Evolutionary conservation across 495 filamentous ascomycete species (phyloP).

Genomic region (Mytilinidion resinicola): DNA sequence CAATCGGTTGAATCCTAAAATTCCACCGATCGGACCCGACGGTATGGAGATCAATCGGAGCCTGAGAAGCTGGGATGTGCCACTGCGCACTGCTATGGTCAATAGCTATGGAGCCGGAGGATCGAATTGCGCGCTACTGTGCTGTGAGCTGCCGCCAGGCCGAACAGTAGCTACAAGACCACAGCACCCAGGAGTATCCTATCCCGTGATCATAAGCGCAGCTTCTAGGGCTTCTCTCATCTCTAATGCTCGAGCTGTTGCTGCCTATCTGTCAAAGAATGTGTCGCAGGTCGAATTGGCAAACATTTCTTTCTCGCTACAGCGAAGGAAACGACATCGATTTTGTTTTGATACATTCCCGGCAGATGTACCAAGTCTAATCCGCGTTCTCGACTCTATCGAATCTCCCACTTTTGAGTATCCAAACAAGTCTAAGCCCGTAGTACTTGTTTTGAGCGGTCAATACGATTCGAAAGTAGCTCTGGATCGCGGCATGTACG

Average conservation of each 20-base stretch:
- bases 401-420: not conserved
- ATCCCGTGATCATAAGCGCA: conserved; percentile 3
- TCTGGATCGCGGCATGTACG: not conserved
- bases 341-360: not conserved
- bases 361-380: not conserved
- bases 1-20: not conserved
- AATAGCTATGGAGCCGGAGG: conserved; percentile 1
- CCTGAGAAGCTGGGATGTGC: conserved; percentile 10
- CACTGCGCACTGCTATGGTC: not conserved
- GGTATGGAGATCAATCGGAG: not conserved
- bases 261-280: not conserved
- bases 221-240: not conserved
- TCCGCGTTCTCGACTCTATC: not conserved
- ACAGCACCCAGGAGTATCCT: too few relatives aligned
- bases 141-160: not conserved
- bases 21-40: not conserved
- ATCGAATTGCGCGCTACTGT: not conserved
- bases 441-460: conserved; percentile 13
- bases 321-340: not conserved
- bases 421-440: not conserved
- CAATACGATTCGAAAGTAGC: not conserved
- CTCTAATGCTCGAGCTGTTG: not conserved
- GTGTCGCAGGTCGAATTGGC: not conserved
- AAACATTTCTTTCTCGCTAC: not conserved
- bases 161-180: not conserved